Evolutionary conservation across 2,329 filamentous ascomycete species (phyloP).

Genomic region (Colletotrichum sp.): DNA sequence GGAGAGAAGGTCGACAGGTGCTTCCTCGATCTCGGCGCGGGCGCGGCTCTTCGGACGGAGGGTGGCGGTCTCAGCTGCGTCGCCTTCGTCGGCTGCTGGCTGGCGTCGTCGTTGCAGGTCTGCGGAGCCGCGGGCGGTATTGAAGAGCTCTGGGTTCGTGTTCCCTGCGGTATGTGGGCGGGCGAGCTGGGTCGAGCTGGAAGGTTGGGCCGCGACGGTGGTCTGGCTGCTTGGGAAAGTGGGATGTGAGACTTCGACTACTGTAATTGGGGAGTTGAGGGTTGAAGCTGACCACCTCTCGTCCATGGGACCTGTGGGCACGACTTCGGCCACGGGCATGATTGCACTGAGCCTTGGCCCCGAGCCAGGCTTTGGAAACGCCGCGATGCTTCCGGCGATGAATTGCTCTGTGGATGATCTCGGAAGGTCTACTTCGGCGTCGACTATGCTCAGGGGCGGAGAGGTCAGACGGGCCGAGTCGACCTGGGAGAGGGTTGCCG

Average conservation of each 20-base stretch:
- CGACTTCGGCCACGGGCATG: conserved; percentile 44
- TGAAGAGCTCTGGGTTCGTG: background rate
- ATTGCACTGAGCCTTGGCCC: conserved; percentile 37
- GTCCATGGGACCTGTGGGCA: conserved; percentile 22
- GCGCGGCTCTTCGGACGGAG: conserved; percentile 1
- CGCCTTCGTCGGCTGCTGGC: background rate
- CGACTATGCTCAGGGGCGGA: conserved; percentile 1
- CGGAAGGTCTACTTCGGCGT: background rate
- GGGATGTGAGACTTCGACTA: background rate
- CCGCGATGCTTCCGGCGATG: conserved; percentile 2
- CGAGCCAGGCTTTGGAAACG: conserved; percentile 1
- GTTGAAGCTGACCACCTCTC: conserved; percentile 22
- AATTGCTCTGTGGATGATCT: background rate
- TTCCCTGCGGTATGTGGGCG: background rate
- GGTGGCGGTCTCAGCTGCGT: background rate
- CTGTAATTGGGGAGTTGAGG: conserved; percentile 6
- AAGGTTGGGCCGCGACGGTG: background rate
- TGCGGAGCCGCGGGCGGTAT: background rate
- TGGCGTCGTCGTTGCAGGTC: background rate
- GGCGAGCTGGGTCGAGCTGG: background rate
- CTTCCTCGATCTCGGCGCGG: background rate
- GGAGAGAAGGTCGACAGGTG: background rate
- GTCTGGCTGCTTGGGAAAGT: background rate
- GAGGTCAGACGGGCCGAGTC: conserved; percentile 15
- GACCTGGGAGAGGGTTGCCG: conserved; percentile 16